Conservation (phyloP, 140 eudicot genomes). For the Ambrosia hybrid region DNA sequence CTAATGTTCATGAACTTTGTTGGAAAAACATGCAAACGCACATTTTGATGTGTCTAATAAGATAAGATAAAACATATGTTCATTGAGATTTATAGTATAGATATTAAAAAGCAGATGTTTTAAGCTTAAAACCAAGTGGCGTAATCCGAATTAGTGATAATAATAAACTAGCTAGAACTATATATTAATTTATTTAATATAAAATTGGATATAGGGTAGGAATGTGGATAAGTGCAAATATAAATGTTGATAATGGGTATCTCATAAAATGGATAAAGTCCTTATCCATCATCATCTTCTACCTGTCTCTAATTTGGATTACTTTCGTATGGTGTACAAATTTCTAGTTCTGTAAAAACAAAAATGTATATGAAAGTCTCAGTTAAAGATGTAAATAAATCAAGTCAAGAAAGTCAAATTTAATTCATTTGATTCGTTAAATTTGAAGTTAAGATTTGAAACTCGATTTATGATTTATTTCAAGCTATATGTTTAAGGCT, state of each 20-base stretch:
- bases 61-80: neutral
- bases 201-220: constrained; percentile 21
- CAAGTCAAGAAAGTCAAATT: no score
- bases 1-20: neutral
- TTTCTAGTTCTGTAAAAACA: neutral
- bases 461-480: neutral
- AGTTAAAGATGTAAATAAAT: no score
- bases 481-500: no score
- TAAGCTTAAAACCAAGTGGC: neutral
- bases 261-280: constrained; percentile 36
- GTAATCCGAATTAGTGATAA: no score
- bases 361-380: no score
- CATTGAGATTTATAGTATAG: no score
- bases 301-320: constrained; percentile 13
- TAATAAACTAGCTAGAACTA: neutral
- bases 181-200: neutral
- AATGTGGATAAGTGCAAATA: constrained; percentile 26
- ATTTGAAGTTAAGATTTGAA: no score
- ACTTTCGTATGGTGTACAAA: constrained; percentile 28
- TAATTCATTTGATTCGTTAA: no score
- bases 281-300: constrained; percentile 28
- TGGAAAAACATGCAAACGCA: neutral
- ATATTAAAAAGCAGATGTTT: neutral
- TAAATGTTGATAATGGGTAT: constrained; percentile 26
- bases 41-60: neutral